Percentiles rank a stretch among this genome's conserved stretches.
Evolutionary conservation across 495 filamentous ascomycete genomes (phyloP).

Genomic region (Penicillium herquei): DNA sequence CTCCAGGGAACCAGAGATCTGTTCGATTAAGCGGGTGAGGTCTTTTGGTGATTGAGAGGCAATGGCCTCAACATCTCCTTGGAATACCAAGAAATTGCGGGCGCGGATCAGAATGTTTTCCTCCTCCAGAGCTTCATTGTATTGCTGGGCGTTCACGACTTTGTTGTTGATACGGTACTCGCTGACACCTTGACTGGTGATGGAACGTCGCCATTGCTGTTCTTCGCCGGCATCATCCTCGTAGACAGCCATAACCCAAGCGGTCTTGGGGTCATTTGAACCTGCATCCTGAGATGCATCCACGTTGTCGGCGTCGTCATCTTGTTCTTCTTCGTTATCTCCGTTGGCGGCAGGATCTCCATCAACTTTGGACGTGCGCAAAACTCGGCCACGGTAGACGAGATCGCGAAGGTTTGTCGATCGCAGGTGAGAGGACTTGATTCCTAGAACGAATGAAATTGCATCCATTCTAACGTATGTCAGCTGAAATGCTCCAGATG

Average conservation of each 20-base stretch:
- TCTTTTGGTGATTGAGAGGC: slow-evolving; percentile 90
- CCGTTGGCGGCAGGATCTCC: slow-evolving; percentile 64
- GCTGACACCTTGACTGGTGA: slow-evolving; percentile 83
- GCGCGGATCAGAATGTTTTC: slow-evolving; percentile 98
- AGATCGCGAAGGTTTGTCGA: slow-evolving; percentile 93
- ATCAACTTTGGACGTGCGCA: slow-evolving; percentile 88
- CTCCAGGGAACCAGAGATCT: slow-evolving; percentile 94
- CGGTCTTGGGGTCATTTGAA: slow-evolving; percentile 77
- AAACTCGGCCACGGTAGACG: slow-evolving; percentile 91
- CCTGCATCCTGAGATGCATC: slow-evolving; percentile 49
- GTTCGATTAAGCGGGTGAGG: slow-evolving; percentile 92
- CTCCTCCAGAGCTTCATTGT: slow-evolving; percentile 87
- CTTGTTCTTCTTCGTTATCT: slow-evolving; percentile 46
- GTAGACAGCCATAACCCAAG: slow-evolving; percentile 99
- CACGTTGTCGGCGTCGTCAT: slow-evolving; percentile 36
- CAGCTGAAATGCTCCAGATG: slow-evolving; percentile 11
- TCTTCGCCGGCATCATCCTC: slow-evolving; percentile 96
- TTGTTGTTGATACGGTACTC: slow-evolving; percentile 97
- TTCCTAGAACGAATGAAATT: slow-evolving; percentile 97
- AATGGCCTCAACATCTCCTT: slow-evolving; percentile 98
- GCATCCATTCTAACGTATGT: slow-evolving; percentile 81
- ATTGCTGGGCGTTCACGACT: slow-evolving; percentile 82
- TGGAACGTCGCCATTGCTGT: slow-evolving; percentile 91
- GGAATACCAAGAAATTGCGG: slow-evolving; percentile 96
- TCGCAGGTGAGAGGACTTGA: slow-evolving; percentile 95